phyloP scores from a whole-genome alignment of 2,329 filamentous ascomycete genomes.

The Cordyceps tenuipes region DNA sequence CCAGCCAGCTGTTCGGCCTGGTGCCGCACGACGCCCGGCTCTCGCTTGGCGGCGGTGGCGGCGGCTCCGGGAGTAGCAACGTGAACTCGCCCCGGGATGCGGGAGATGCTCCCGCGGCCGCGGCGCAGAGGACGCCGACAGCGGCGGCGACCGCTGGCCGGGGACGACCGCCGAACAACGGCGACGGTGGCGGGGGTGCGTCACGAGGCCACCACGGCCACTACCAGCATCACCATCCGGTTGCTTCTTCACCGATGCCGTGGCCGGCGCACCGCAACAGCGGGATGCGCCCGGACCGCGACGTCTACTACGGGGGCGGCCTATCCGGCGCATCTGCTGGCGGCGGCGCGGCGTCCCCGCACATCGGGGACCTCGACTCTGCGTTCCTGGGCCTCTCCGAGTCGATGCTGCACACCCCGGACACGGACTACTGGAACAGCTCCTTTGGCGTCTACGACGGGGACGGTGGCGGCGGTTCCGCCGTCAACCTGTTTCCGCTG shows the following conservation, averaged over 20 bases:
- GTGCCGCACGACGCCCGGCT: slow-evolving; percentile 25
- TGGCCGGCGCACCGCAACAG: background rate
- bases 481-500: slow-evolving; percentile 42
- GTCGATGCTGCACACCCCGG: slow-evolving; percentile 32
- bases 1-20: slow-evolving; percentile 43
- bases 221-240: background rate
- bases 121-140: background rate
- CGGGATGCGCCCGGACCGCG: background rate
- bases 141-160: background rate
- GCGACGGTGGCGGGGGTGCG: background rate
- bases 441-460: slow-evolving; percentile 26
- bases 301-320: slow-evolving; percentile 18
- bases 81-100: background rate
- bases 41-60: background rate
- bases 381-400: slow-evolving; percentile 31
- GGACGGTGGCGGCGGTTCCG: slow-evolving; percentile 33
- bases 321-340: slow-evolving; percentile 20
- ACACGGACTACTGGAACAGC: slow-evolving; percentile 31
- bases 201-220: background rate
- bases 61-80: background rate
- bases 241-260: background rate
- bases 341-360: slow-evolving; percentile 18
- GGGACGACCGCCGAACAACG: background rate
- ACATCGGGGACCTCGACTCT: slow-evolving; percentile 28
- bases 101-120: background rate